Conservation (phyloP, 2,329 filamentous ascomycete species). For the Cladophialophora yegresii region DNA sequence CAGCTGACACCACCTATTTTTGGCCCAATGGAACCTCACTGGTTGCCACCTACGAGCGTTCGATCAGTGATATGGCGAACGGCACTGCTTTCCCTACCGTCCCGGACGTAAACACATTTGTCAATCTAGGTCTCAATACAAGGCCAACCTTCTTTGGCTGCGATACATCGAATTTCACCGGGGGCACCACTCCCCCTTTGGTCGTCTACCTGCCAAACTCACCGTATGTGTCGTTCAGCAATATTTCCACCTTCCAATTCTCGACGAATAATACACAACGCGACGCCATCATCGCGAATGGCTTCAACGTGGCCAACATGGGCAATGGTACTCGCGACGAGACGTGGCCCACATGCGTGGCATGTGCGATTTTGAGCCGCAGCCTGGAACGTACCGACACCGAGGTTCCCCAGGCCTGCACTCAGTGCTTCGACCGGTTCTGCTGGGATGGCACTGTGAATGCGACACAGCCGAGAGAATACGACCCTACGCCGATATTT, state of each 20-base stretch:
- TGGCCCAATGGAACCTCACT: slow-evolving; percentile 80
- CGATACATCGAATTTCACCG: slow-evolving; percentile 63
- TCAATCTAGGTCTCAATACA: slow-evolving; percentile 73
- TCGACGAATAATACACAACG: slow-evolving; percentile 54
- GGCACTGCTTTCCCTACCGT: slow-evolving; percentile 71
- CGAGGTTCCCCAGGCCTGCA: slow-evolving; percentile 69
- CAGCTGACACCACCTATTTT: slow-evolving; percentile 66
- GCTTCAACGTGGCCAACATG: slow-evolving; percentile 78
- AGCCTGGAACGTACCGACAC: slow-evolving; percentile 72
- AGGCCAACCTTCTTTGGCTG: slow-evolving; percentile 81
- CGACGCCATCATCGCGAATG: slow-evolving; percentile 81
- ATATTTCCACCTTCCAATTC: slow-evolving; percentile 58
- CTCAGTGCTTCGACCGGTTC: slow-evolving; percentile 74
- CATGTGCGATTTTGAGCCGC: slow-evolving; percentile 79
- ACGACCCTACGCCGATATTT: slow-evolving; percentile 44
- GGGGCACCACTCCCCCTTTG: slow-evolving; percentile 65
- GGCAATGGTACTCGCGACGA: slow-evolving; percentile 74
- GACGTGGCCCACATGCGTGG: slow-evolving; percentile 80
- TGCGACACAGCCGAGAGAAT: slow-evolving; percentile 61
- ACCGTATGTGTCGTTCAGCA: slow-evolving; percentile 74
- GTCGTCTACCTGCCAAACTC: slow-evolving; percentile 87
- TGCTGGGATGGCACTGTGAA: slow-evolving; percentile 86
- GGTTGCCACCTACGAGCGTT: slow-evolving; percentile 72
- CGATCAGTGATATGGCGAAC: slow-evolving; percentile 61
- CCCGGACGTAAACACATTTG: slow-evolving; percentile 73